These are phyloP conservation scores for Podila horticola DNA, from an alignment of 192 early-diverging fungal species.

Conservation along the genomic window DNA sequence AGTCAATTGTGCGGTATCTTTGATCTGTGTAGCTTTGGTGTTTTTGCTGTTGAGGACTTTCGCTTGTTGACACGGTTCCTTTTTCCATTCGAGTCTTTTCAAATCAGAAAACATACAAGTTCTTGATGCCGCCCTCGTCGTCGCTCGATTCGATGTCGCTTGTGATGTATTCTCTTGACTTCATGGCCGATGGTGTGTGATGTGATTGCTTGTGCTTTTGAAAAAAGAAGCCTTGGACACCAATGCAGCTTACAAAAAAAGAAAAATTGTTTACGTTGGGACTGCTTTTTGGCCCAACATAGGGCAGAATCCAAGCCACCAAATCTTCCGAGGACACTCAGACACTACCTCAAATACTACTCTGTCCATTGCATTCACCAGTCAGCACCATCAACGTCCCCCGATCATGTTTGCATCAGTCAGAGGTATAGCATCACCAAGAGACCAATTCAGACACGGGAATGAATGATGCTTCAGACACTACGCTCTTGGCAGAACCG, in stretches of 20 bases:
- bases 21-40: too few relatives aligned
- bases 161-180: slow-evolving; percentile 30
- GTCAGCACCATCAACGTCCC: neutral
- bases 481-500: too few relatives aligned
- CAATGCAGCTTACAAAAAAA: too few relatives aligned
- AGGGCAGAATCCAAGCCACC: too few relatives aligned
- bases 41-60: neutral
- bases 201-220: slow-evolving; percentile 1
- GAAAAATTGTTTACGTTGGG: too few relatives aligned
- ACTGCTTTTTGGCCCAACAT: too few relatives aligned
- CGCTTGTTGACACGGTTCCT: neutral
- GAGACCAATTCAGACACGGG: neutral
- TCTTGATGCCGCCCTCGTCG: slow-evolving; percentile 45
- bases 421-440: slow-evolving; percentile 14
- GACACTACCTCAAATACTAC: neutral
- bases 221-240: neutral
- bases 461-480: neutral
- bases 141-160: slow-evolving; percentile 44
- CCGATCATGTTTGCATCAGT: slow-evolving; percentile 15
- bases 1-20: too few relatives aligned
- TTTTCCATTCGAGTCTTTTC: too few relatives aligned
- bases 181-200: slow-evolving; percentile 13
- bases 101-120: slow-evolving; percentile 19
- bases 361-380: neutral
- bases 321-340: too few relatives aligned